Base-by-base conservation (phyloP, 2,329 filamentous ascomycete species). In the Chrysosphaeria jannelii region DNA sequence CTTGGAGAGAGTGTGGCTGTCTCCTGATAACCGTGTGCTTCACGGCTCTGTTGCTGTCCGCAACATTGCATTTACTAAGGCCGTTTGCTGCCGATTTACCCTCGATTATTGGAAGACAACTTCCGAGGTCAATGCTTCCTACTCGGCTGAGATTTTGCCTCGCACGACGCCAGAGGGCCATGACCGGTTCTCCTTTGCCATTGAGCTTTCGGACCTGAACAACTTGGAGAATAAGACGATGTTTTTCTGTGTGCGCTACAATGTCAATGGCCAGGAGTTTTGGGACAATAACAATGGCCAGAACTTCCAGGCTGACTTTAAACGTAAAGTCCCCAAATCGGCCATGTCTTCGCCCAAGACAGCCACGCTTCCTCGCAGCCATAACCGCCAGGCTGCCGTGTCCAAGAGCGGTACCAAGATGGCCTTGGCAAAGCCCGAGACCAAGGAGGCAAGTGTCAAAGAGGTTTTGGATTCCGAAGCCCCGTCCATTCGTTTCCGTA, bases 31-130 rank as follows among this genome's bases (percentile, higher is more conserved):
- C 37, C 81, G 81, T 46, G 72, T 58, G 2, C 47, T 97, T 32
- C 55, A 90, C 23, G 85, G 85, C 8, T 71, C 65, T 10, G 58
- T 90, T 24, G 71, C 65, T 6, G 79, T 89, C 12, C 65, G 69
- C 39, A 97, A 97, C 43, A 45, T 93, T 20, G 63, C 78, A 0
- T 97, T 89, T 46, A 60, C 79, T 25, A 97, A 97, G 46, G 44
- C 54, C 5, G 75, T 97, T 25, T 64, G 70, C n/a, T 81, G 76
- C 41, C 65, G 85, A 23, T 97, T 97, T 43, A 97, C 85, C 0
- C 57, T 91, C 22, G 85, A 97, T 43, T 85, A 89, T 47, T 97
- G 85, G 85, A 90, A 89, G 54, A 97, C 85, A 0, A 88, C 79
- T 0, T 97, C 85, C 1, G 85, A 97, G 40, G 71, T 93, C 2